Evolutionary conservation across 164 flowering plant genomes (phyloP).

Genomic region (Vitis riparia): DNA sequence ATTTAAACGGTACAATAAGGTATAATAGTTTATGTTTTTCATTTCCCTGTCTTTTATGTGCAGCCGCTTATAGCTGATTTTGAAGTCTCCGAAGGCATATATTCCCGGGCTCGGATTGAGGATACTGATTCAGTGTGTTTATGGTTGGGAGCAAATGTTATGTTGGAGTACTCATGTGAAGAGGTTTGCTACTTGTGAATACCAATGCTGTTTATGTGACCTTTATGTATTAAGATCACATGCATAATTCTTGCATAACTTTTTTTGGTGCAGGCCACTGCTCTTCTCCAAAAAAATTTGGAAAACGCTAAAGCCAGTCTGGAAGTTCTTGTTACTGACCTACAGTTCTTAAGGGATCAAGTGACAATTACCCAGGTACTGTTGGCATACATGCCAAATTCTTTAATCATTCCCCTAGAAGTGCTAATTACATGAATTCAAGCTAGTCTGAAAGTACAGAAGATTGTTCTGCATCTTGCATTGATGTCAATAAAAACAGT

Average conservation of each 20-base stretch:
- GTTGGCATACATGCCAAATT: neutral
- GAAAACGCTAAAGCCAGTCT: conserved; percentile 94
- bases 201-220: neutral
- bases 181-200: conserved; percentile 36
- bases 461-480: too few relatives aligned
- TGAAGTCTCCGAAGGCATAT: conserved; percentile 98
- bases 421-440: too few relatives aligned
- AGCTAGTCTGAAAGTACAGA: too few relatives aligned
- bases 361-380: conserved; percentile 83
- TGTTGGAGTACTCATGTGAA: conserved; percentile 86
- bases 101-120: conserved; percentile 78
- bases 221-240: conserved; percentile 1
- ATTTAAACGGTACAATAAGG: too few relatives aligned
- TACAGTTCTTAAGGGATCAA: conserved; percentile 85
- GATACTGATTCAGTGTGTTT: conserved; percentile 78
- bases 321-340: conserved; percentile 75
- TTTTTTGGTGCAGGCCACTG: conserved; percentile 58
- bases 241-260: neutral
- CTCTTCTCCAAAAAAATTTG: conserved; percentile 68
- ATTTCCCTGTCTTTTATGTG: conserved; percentile 13
- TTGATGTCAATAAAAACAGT: too few relatives aligned
- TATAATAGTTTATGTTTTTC: too few relatives aligned
- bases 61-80: conserved; percentile 83
- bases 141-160: conserved; percentile 98
- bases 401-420: neutral